Base-by-base conservation (phyloP, 169 alveolate species). In the Cryptosporidium baileyi region DNA sequence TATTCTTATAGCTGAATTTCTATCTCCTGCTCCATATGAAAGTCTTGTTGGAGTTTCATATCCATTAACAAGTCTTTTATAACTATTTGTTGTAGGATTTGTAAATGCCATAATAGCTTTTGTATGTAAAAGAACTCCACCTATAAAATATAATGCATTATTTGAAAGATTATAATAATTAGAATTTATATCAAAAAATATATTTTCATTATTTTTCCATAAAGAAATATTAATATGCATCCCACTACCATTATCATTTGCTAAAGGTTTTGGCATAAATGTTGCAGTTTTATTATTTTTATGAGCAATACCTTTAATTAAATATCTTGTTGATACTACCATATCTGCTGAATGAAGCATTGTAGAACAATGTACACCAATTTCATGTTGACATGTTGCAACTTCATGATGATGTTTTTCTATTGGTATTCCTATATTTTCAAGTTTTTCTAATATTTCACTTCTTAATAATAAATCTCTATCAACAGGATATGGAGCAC, bases 331-430 rank as follows among this genome's bases (percentile, higher is more conserved):
- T 30, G 88, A 49, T 80, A 89, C 57, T 61, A 92, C 61, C 43
- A 54, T 79, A 82, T 91, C 94, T 49, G 94, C 94, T 15, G 90
- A 81, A 7, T 30, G 43, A 36, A 91, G 15, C 22, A 89, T 80
- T n/a, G 89, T 63, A 34, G 85, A 80, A 52, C 82, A 89, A 61
- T 81, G 80, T 40, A 90, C 89, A 13, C 93, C 92, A 28, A 93
- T 61, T 63, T 93, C 96, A 32, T 89, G 93, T 62, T 93, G 96
- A 60, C 93, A 90, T 22, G 92, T 65, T 2, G 94, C 91, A n/a
- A 93, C 95, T 52, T 91, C 96, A 90, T 91, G 95, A 88, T 91
- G 96, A 63, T 91, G 93, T 59, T 88, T 91, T 88, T 93, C 94
- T n/a, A 88, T 89, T 30, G 82, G 80, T n/a, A 91, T 65, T 60